Percentiles rank a stretch among this genome's conserved stretches.
Evolutionary conservation across 495 filamentous ascomycete species (phyloP).

Genomic region (Xylaria longipes): DNA sequence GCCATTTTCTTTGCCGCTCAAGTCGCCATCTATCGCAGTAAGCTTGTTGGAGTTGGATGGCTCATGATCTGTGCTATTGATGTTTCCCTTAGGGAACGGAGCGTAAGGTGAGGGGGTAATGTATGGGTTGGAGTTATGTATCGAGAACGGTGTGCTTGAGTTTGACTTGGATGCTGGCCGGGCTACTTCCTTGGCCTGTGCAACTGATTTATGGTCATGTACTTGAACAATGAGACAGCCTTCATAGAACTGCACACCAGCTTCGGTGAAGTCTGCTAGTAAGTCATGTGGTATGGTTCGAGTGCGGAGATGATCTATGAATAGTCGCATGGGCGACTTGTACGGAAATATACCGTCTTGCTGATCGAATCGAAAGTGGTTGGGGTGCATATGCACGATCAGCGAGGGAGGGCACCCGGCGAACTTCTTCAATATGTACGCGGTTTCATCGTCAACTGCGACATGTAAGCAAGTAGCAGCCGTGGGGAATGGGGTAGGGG

Average conservation of each 20-base stretch:
- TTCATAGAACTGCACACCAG: slow-evolving; percentile 86
- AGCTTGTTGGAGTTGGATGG: slow-evolving; percentile 45
- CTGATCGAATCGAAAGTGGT: slow-evolving; percentile 90
- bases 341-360: slow-evolving; percentile 92
- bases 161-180: slow-evolving; percentile 61
- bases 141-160: slow-evolving; percentile 72
- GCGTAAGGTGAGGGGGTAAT: slow-evolving; percentile 87
- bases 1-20: slow-evolving; percentile 56
- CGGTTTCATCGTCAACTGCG: slow-evolving; percentile 24
- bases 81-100: slow-evolving; percentile 74
- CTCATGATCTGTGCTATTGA: slow-evolving; percentile 34
- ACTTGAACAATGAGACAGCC: slow-evolving; percentile 94
- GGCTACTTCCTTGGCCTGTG: slow-evolving; percentile 64
- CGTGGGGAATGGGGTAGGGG: neutral
- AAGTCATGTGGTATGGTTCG: slow-evolving; percentile 61
- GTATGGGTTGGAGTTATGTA: slow-evolving; percentile 88
- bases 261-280: slow-evolving; percentile 63
- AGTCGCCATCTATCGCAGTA: slow-evolving; percentile 31
- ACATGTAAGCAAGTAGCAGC: slow-evolving; percentile 14
- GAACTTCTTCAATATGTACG: slow-evolving; percentile 85
- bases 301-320: slow-evolving; percentile 71
- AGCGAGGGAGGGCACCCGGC: slow-evolving; percentile 77
- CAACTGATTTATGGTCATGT: slow-evolving; percentile 77
- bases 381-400: slow-evolving; percentile 82
- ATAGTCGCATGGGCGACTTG: slow-evolving; percentile 84